These are phyloP conservation scores for Schwanniomyces polymorphus DNA, from an alignment of 805 yeast genomes.

Conservation along the genomic window DNA sequence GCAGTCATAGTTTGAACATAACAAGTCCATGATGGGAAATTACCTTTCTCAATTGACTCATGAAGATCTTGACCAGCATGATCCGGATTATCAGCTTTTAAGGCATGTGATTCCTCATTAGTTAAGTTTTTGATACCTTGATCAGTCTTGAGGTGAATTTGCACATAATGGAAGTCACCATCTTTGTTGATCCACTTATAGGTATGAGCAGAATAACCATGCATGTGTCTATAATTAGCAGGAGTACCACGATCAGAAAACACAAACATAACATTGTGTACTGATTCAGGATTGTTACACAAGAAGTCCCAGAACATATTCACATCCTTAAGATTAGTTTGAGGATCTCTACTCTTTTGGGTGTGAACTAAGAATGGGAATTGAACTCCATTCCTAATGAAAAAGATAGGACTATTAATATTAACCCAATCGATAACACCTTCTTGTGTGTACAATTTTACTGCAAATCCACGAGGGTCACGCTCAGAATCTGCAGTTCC, in stretches of 20 bases:
- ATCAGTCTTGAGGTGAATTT: constrained; percentile 66
- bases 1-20: constrained; percentile 87
- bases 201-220: constrained; percentile 84
- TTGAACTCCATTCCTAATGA: constrained; percentile 80
- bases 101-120: constrained; percentile 65
- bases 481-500: constrained; percentile 83
- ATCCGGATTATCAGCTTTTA: constrained; percentile 80
- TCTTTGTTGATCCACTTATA: constrained; percentile 76
- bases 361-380: constrained; percentile 89
- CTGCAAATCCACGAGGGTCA: constrained; percentile 86
- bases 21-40: constrained; percentile 80
- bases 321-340: constrained; percentile 78
- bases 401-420: constrained; percentile 84
- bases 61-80: constrained; percentile 77
- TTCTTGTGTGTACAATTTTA: constrained; percentile 79
- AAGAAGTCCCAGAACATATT: constrained; percentile 85
- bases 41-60: constrained; percentile 73
- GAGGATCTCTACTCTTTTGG: constrained; percentile 82
- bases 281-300: constrained; percentile 68
- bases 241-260: constrained; percentile 87
- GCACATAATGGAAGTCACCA: constrained; percentile 75
- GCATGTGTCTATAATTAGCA: constrained; percentile 69
- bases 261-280: constrained; percentile 71
- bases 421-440: constrained; percentile 84
- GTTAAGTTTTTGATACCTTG: constrained; percentile 53